Percentiles rank a stretch among this genome's conserved stretches.
Evolutionary conservation across 768 basidiomycete species (phyloP).

Genomic region (Naganishia kalamii): DNA sequence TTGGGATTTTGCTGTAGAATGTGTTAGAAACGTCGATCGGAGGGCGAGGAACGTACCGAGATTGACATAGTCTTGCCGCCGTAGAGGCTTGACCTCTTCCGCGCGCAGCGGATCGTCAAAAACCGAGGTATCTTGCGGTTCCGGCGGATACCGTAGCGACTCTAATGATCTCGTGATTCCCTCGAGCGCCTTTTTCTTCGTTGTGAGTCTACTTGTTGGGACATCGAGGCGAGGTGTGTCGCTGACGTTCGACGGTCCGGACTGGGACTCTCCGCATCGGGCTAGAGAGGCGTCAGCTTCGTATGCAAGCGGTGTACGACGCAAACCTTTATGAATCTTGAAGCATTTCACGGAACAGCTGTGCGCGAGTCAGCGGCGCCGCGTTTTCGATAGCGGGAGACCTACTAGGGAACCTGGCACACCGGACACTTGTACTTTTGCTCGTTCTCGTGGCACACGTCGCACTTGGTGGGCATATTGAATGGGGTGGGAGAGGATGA

Average conservation of each 20-base stretch:
- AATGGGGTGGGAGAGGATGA: neutral
- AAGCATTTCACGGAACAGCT: slow-evolving; percentile 14
- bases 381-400: no score
- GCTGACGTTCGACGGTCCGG: neutral
- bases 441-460: neutral
- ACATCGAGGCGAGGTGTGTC: slow-evolving; percentile 6
- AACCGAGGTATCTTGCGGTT: neutral
- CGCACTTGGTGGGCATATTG: neutral
- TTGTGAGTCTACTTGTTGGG: neutral
- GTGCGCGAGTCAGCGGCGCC: neutral
- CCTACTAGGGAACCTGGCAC: slow-evolving; percentile 10
- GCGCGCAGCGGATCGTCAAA: slow-evolving; percentile 9
- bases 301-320: neutral
- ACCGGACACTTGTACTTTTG: slow-evolving; percentile 13
- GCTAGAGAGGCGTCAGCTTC: neutral
- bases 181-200: neutral
- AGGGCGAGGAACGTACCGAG: neutral
- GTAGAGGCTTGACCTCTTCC: slow-evolving; percentile 5
- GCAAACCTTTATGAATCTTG: slow-evolving; percentile 2
- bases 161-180: slow-evolving; percentile 8
- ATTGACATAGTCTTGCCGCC: slow-evolving; percentile 5
- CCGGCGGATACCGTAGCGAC: neutral
- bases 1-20: neutral
- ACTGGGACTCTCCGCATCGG: slow-evolving; percentile 6
- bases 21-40: neutral